Base-by-base conservation (phyloP, 208 protist species). In the Giardia muris region DNA sequence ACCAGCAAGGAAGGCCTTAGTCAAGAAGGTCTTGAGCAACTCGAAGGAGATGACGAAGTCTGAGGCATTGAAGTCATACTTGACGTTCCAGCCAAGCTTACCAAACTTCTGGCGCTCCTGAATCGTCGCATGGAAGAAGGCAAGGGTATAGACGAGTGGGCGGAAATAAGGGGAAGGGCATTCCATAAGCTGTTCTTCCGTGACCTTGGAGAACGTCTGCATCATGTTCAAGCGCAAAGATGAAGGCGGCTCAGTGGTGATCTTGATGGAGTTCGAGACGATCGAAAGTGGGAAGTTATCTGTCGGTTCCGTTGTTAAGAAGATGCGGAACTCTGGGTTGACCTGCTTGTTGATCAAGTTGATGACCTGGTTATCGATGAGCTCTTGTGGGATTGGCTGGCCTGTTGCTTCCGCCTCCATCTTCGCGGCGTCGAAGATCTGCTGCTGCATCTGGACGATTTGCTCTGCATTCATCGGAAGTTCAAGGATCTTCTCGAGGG, bases 1-100 rank as follows among this genome's bases (percentile, higher is more conserved):
- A 94, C 98, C 93, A 94, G 98, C 98, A 46, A 95, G 86, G 93
- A 95, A 95, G 0, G 97, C 97, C 95, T 99, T 99, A 46, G 96
- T 97, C 43, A 99, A 94, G 93, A 99, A 99, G 86, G 97, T 99
- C 91, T 96, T 95, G 2, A 98, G 92, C 30, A 99, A 94, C 95
- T 92, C 95, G 94, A 98, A 96, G n/a, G 97, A 99, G 10, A 98
- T 96, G 42, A 95, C 95, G 94, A 99, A 99, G 94, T 99, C 98
- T 10, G 97, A 98, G 94, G 98, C 97, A 95, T 99, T 99, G 95
- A 99, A 99, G 94, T 99, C 98, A 94, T 99, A 99, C 1, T 96
- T 90, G 86, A 99, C 97, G 94, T 99, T 99, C 98, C 98, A 99
- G 43, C 98, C 98, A 4, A 96, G 67, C 93, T 96, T 96, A 47